Conservation (phyloP, 345 rosid genomes). For the Cochlearia excelsa region DNA sequence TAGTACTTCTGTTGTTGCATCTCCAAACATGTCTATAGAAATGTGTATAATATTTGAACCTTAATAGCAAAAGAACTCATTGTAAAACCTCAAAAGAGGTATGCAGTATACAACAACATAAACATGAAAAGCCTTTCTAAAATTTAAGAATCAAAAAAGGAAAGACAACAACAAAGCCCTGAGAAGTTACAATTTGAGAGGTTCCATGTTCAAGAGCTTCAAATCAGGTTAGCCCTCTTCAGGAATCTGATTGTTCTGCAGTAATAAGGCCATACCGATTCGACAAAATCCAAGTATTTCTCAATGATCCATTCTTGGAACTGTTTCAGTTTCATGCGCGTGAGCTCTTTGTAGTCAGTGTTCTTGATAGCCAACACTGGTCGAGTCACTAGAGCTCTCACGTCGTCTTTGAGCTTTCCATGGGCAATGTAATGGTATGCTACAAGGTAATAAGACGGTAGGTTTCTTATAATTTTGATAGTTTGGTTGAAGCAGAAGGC, state of each 20-base stretch:
- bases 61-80: slow-evolving; percentile 21
- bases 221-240: slow-evolving; percentile 84
- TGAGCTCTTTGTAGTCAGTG: slow-evolving; percentile 57
- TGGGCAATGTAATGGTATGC: slow-evolving; percentile 47
- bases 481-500: slow-evolving; percentile 73
- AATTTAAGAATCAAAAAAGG: slow-evolving; percentile 22
- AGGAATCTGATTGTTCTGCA: slow-evolving; percentile 93
- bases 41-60: slow-evolving; percentile 12
- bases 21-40: slow-evolving; percentile 1
- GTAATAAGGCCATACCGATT: slow-evolving; percentile 90
- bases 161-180: slow-evolving; percentile 10
- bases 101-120: slow-evolving; percentile 31
- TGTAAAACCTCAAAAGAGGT: slow-evolving; percentile 30
- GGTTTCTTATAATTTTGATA: slow-evolving; percentile 43
- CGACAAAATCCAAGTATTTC: slow-evolving; percentile 70
- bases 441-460: slow-evolving; percentile 53
- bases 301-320: slow-evolving; percentile 62
- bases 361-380: slow-evolving; percentile 61
- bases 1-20: slow-evolving; percentile 13
- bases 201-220: slow-evolving; percentile 17
- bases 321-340: slow-evolving; percentile 50
- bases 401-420: slow-evolving; percentile 65
- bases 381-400: slow-evolving; percentile 45
- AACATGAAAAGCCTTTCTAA: slow-evolving; percentile 30
- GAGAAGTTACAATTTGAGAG: slow-evolving; percentile 25